A percentile compares a stretch with the other conserved stretches of the same genome.
These are phyloP conservation scores for Myxozyma monticola DNA, from an alignment of 805 yeast genomes.

Conservation along the genomic window DNA sequence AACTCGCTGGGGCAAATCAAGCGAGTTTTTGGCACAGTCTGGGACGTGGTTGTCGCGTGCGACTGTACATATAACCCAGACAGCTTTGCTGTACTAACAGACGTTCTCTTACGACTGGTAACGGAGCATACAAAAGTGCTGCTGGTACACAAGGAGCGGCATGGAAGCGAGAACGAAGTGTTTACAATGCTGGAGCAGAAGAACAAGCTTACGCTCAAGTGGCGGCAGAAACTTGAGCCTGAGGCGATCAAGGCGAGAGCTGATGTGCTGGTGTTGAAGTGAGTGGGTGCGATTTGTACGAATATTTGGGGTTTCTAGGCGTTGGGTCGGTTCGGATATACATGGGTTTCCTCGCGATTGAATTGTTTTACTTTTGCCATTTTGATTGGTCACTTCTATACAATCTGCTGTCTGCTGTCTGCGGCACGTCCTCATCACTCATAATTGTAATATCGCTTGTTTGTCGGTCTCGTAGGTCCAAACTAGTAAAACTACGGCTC, in stretches of 20 bases:
- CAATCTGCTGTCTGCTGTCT: too few relatives aligned
- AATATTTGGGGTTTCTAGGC: too few relatives aligned
- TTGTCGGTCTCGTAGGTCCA: too few relatives aligned
- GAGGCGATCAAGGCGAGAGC: slow-evolving; percentile 5
- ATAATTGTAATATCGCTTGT: too few relatives aligned
- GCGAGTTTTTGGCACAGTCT: slow-evolving; percentile 34
- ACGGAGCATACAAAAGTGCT: slow-evolving; percentile 29
- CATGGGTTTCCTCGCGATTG: too few relatives aligned
- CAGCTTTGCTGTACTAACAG: slow-evolving; percentile 42
- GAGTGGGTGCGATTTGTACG: too few relatives aligned
- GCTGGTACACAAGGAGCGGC: slow-evolving; percentile 40
- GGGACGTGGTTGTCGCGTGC: slow-evolving; percentile 45
- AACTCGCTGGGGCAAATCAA: slow-evolving; percentile 12
- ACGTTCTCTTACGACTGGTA: slow-evolving; percentile 33
- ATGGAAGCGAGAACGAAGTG: slow-evolving; percentile 24
- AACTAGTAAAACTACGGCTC: too few relatives aligned
- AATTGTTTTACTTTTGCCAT: too few relatives aligned
- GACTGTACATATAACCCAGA: slow-evolving; percentile 48
- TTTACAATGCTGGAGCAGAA: slow-evolving; percentile 19
- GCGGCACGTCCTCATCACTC: too few relatives aligned
- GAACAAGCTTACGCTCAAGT: slow-evolving; percentile 11
- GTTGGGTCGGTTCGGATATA: too few relatives aligned
- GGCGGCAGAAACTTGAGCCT: slow-evolving; percentile 11
- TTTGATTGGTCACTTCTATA: too few relatives aligned
- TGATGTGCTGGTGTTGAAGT: slow-evolving; percentile 1